Base-by-base conservation (phyloP, 768 basidiomycete species). In the Lactarius psammicola region DNA sequence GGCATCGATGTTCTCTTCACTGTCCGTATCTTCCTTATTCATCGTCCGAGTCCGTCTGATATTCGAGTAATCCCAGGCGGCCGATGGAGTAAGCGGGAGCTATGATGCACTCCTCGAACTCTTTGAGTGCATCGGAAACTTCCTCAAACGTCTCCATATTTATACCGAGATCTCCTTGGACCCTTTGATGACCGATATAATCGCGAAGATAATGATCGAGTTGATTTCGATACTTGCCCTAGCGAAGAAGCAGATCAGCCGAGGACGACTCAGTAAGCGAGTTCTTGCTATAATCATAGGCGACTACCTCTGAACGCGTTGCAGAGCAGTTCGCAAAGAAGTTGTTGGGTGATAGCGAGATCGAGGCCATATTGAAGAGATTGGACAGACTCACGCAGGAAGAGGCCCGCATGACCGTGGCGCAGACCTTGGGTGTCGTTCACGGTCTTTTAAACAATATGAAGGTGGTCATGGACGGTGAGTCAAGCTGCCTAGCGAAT, bases 31-130 rank as follows among this genome's bases (percentile, higher is more conserved):
- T 18, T 18, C 6, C 36, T 13, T 15, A 6, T 17, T 40, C 17
- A 18, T 17, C 3, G 17, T 7, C 17, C 0, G 0, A 6, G 17
- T 40, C 17, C 6, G 2, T 40, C 40, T 40, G 0, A 40, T 40
- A 1, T 38, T 4, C 0, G 36, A 38, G 36, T 38, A 44, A 49
- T 34, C 2, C 1, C 9, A 64, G 63, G 49, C 49, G 30, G 63
- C 63, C 4, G 38, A 18, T 5, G 6, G 17, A 8, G 57, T 64
- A 10, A 64, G 57, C 56, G 49, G 57, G 20, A 59, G 51, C 38
- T 64, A 64, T 10, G 63, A 64, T 20, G 57, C 63, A 2, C 63
- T 64, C 28, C 36, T 64, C 18, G 58, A 64, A 15, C 63, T 64
- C 7, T 56, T 56, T 4, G 33, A 56, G 3, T 31, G 17, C 18